Evolutionary conservation across 2,329 filamentous ascomycete species (phyloP), one percentile per base, ranked within the genome.

Genomic region (Xylariales sp.): DNA sequence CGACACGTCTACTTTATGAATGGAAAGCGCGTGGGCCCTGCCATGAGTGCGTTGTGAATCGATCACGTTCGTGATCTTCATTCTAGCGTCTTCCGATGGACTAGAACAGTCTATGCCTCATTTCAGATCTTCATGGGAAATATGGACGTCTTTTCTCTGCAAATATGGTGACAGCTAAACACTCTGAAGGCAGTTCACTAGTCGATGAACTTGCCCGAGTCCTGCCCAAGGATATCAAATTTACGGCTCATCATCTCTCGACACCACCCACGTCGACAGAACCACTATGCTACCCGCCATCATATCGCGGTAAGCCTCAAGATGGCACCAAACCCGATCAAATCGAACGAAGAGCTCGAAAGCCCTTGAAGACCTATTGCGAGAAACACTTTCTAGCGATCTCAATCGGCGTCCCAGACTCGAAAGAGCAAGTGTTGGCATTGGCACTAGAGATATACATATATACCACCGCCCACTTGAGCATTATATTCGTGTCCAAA

Each of bases 401-500:
- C 16, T 74, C 76, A 4, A 68, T 79, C 45, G 58, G 68, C 27
- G 48, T 51, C 5, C 25, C 52, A 2, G 31, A 32, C 14, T 44
- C 42, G 3, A 47, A 53, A 4, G 62, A 58, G 14, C 72, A 80
- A 47, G 73, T 94, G 1, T 66, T 96, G 5, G 74, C 91, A 7
- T 82, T 95, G 44, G 91, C 86, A 12, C 75, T 98, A 48, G 93
- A 98, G 60, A 73, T 96, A 38, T 74, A 93, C 53, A 77, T 98
- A 46, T 98, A 94, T 64, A 86, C 82, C 0, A 95, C 90, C 0
- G 76, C 78, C 33, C 76, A 78, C 52, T 77, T 88, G 18, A 95
- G 86, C 2, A 96, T 87, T 4, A 76, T 97, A 40, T 98, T 98
- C 60, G 84, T 98, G 18, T 91, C 90, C 48, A 98, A 98, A 64